Evolutionary conservation across 2,329 filamentous ascomycete genomes (phyloP).

Genomic region (Phoma herbarum): DNA sequence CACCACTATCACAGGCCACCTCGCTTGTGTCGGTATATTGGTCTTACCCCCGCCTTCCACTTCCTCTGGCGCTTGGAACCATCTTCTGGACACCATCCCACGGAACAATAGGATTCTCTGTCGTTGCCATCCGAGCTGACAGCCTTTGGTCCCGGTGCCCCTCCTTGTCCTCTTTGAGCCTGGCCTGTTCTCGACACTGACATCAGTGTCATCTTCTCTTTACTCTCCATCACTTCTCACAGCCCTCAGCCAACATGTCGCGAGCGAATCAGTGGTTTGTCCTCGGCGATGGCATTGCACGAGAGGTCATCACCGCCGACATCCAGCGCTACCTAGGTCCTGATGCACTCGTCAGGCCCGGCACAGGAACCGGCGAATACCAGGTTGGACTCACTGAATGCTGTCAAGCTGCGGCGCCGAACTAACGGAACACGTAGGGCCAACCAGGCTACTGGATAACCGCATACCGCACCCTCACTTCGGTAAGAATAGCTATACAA

Average conservation of each 20-base stretch:
- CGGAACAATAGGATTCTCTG: constrained; percentile 29
- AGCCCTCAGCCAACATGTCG: constrained; percentile 40
- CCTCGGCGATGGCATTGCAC: constrained; percentile 59
- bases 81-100: constrained; percentile 30
- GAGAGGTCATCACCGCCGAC: constrained; percentile 62
- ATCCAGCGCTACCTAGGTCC: constrained; percentile 62
- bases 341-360: constrained; percentile 60
- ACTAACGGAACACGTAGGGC: constrained; percentile 46
- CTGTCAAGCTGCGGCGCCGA: constrained; percentile 12
- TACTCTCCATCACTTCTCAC: constrained; percentile 33
- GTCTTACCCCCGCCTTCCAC: constrained; percentile 44
- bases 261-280: constrained; percentile 59
- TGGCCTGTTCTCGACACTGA: constrained; percentile 46
- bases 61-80: constrained; percentile 37
- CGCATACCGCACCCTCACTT: constrained; percentile 60
- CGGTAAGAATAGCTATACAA: constrained; percentile 48
- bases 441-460: constrained; percentile 61
- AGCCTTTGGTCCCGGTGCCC: constrained; percentile 43
- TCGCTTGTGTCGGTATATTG: constrained; percentile 51
- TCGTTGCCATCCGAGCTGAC: constrained; percentile 38
- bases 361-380: constrained; percentile 55
- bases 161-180: constrained; percentile 43
- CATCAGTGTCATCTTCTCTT: constrained; percentile 50
- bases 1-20: constrained; percentile 33
- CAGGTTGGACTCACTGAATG: constrained; percentile 49